Conservation (phyloP, 305 asterid genomes). For the Vinca major region DNA sequence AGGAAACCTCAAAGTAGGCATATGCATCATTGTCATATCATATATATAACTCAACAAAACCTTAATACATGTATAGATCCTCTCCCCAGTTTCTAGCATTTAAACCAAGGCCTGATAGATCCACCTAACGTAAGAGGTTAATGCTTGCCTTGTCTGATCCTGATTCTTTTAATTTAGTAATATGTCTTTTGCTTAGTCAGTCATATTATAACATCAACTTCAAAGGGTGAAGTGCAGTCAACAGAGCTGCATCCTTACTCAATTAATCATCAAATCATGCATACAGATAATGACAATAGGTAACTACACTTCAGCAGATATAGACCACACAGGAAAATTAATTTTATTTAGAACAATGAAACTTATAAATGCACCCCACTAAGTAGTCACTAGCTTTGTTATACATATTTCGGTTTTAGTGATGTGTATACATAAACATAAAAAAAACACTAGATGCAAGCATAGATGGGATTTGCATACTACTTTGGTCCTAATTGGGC, state of each 20-base stretch:
- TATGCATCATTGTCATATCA: not conserved
- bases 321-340: not conserved
- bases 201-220: not conserved
- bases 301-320: not conserved
- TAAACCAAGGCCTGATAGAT: not conserved
- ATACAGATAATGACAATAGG: not conserved
- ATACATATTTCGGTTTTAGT: not conserved
- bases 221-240: not conserved
- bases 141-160: not conserved
- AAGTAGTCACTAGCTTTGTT: not conserved
- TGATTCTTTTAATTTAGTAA: not conserved
- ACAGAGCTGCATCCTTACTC: not conserved
- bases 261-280: not conserved
- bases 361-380: not conserved
- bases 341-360: not conserved
- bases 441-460: not conserved
- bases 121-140: not conserved
- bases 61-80: not conserved
- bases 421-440: not conserved
- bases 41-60: not conserved
- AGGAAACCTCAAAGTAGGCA: not conserved
- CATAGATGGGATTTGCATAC: not conserved
- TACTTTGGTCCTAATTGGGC: not conserved
- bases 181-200: not conserved
- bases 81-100: not conserved